These are phyloP conservation scores for Aspergillus melleus DNA, from an alignment of 2,329 filamentous ascomycete genomes.

Conservation along the genomic window DNA sequence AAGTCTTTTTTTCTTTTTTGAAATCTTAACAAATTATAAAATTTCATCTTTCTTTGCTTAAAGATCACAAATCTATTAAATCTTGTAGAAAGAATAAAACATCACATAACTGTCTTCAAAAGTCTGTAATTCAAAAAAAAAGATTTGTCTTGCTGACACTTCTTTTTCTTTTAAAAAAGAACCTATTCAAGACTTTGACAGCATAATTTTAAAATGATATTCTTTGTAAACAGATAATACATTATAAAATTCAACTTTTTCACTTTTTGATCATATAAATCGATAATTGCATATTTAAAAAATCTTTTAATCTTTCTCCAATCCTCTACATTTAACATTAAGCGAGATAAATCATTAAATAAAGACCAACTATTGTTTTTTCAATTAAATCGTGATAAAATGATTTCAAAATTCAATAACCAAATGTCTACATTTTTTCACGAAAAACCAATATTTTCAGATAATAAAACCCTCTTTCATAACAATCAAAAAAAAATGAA, in stretches of 20 bases:
- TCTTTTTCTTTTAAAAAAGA: too few species aligned
- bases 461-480: too few species aligned
- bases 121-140: too few species aligned
- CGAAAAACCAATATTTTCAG: not conserved
- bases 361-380: not conserved
- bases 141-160: too few species aligned
- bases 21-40: too few species aligned
- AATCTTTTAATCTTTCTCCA: not conserved
- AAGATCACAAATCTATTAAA: not conserved
- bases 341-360: not conserved
- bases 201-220: too few species aligned
- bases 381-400: conserved; percentile 1
- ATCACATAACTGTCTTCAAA: too few species aligned
- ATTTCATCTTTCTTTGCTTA: too few species aligned
- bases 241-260: too few species aligned
- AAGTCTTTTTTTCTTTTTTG: too few species aligned
- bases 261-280: not conserved
- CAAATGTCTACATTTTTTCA: conserved; percentile 1
- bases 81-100: not conserved
- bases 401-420: not conserved
- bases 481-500: not conserved
- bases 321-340: not conserved
- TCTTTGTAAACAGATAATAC: too few species aligned
- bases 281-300: not conserved
- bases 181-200: too few species aligned